Percentiles rank a stretch among this genome's conserved stretches.
phyloP scores from a whole-genome alignment of 345 rosid species.

The Noccaea bulbosa region DNA sequence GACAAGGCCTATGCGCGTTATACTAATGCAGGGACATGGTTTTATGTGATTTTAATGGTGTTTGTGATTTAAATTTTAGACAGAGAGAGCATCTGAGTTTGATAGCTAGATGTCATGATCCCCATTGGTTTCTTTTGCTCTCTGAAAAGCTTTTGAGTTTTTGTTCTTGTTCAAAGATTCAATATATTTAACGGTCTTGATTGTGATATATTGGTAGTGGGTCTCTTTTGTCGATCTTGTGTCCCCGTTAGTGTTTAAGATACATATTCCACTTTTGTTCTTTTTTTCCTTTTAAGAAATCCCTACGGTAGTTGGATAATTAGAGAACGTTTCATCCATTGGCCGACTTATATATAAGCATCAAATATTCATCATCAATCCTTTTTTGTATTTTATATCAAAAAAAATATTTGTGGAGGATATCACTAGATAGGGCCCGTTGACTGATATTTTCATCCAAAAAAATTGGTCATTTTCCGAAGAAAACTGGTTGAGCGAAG shows the following conservation, averaged over 20 bases:
- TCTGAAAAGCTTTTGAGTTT: conserved; percentile 12
- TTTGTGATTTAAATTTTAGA: conserved; percentile 6
- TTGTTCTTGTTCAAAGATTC: conserved; percentile 31
- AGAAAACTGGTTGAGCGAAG: too few relatives aligned
- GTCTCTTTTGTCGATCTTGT: conserved; percentile 31
- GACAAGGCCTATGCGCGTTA: conserved; percentile 18
- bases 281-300: background rate
- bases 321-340: conserved; percentile 16
- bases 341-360: conserved; percentile 1
- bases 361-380: too few relatives aligned
- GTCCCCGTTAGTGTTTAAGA: conserved; percentile 35
- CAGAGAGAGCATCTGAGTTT: conserved; percentile 30
- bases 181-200: conserved; percentile 44
- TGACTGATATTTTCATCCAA: too few relatives aligned
- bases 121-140: conserved; percentile 34
- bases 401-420: background rate
- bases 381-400: background rate
- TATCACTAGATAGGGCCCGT: background rate
- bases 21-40: conserved; percentile 34
- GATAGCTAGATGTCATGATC: conserved; percentile 38
- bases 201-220: conserved; percentile 36
- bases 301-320: conserved; percentile 19
- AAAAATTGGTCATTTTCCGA: too few relatives aligned
- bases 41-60: conserved; percentile 21
- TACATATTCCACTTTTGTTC: conserved; percentile 34